Evolutionary conservation across 805 yeast species (phyloP).

Genomic region (Candida piceae): DNA sequence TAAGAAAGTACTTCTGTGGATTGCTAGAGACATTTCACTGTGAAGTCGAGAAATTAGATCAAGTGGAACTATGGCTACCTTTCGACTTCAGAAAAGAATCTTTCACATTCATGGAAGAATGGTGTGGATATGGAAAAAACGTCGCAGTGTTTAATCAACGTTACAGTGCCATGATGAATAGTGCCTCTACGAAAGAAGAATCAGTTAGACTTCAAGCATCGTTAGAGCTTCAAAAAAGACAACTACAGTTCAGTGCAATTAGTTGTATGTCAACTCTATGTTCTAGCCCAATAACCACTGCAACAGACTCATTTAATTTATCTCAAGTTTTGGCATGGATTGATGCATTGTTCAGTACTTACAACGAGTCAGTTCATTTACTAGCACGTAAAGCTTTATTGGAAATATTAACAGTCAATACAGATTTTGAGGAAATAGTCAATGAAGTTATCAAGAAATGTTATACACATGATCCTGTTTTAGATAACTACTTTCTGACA

Average conservation of each 20-base stretch:
- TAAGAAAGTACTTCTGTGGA: slow-evolving; percentile 80
- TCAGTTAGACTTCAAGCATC: slow-evolving; percentile 59
- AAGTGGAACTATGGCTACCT: slow-evolving; percentile 61
- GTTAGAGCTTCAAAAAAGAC: slow-evolving; percentile 72
- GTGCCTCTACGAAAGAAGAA: slow-evolving; percentile 31
- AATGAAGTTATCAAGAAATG: slow-evolving; percentile 67
- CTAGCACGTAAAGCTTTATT: slow-evolving; percentile 68
- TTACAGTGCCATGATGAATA: slow-evolving; percentile 50
- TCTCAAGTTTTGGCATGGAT: slow-evolving; percentile 72
- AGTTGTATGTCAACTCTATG: slow-evolving; percentile 83
- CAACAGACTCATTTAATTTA: slow-evolving; percentile 59
- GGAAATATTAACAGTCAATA: slow-evolving; percentile 60
- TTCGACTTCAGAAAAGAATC: slow-evolving; percentile 82
- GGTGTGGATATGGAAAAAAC: slow-evolving; percentile 89
- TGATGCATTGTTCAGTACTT: slow-evolving; percentile 59
- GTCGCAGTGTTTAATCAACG: slow-evolving; percentile 58
- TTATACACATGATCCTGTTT: slow-evolving; percentile 50
- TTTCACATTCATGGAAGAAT: slow-evolving; percentile 77
- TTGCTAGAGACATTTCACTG: slow-evolving; percentile 69
- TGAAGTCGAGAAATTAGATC: slow-evolving; percentile 42
- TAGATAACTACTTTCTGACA: slow-evolving; percentile 66
- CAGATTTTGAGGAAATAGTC: slow-evolving; percentile 45
- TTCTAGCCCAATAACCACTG: slow-evolving; percentile 60
- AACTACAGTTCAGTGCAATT: slow-evolving; percentile 64
- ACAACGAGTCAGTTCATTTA: slow-evolving; percentile 50